Conservation (phyloP, 192 early-diverging fungal species). For the Thamnidium elegans region DNA sequence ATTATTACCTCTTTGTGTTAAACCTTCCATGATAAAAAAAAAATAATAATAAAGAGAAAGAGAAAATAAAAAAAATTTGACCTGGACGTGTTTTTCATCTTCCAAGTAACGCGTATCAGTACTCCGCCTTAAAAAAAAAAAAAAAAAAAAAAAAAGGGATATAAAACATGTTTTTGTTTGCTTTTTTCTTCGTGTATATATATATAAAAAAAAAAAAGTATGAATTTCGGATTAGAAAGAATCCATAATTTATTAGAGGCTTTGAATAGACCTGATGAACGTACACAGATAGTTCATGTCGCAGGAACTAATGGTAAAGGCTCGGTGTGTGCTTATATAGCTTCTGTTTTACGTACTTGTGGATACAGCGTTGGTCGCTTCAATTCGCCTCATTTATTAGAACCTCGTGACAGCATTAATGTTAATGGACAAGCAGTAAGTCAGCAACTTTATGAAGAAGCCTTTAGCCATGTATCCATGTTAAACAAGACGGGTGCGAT, state of each 20-base stretch:
- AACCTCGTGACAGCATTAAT: conserved; percentile 60
- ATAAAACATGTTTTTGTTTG: too few species aligned
- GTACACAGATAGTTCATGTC: conserved; percentile 61
- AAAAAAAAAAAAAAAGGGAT: too few species aligned
- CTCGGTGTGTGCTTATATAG: conserved; percentile 64
- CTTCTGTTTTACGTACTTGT: conserved; percentile 29
- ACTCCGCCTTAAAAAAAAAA: too few species aligned
- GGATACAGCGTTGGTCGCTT: conserved; percentile 55
- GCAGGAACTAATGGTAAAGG: conserved; percentile 93
- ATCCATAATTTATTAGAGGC: conserved; percentile 39
- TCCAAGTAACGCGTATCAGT: too few species aligned
- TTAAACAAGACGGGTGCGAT: conserved; percentile 41
- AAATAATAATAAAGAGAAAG: too few species aligned
- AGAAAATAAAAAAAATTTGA: too few species aligned
- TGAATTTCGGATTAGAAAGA: conserved; percentile 58
- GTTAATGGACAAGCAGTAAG: conserved; percentile 54
- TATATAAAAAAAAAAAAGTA: conserved; percentile 13
- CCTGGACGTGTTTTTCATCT: too few species aligned
- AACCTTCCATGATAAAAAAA: background rate
- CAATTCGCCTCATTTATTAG: conserved; percentile 77
- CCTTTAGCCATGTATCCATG: conserved; percentile 37
- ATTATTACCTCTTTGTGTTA: background rate
- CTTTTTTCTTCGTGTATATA: too few species aligned
- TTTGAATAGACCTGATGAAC: conserved; percentile 45
- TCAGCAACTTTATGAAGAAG: conserved; percentile 35